A percentile compares a stretch with the other conserved stretches of the same genome.
These are phyloP conservation scores for Magnusiomyces suaveolens DNA, from an alignment of 1,139 yeast species.

Conservation along the genomic window DNA sequence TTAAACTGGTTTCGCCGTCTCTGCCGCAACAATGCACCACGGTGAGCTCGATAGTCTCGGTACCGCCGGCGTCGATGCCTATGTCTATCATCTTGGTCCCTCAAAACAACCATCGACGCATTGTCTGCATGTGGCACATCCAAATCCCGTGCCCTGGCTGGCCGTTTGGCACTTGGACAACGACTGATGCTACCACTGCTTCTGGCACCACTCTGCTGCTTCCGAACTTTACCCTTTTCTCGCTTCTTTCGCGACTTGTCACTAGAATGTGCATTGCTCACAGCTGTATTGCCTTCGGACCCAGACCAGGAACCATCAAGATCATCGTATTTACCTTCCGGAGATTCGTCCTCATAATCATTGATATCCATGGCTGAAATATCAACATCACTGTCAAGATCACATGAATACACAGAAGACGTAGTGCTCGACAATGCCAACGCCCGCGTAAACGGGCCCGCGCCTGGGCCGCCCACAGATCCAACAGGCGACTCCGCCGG, in stretches of 20 bases:
- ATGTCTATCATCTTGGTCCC: constrained; percentile 2
- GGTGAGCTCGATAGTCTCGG: background rate
- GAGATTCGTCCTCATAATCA: background rate
- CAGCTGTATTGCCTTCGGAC: background rate
- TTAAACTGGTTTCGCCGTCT: background rate
- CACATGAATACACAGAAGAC: background rate
- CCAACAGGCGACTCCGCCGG: background rate
- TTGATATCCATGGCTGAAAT: background rate
- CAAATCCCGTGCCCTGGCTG: background rate
- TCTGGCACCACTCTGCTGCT: background rate
- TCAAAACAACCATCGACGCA: constrained; percentile 6
- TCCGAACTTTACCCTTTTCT: background rate
- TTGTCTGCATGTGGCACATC: constrained; percentile 1
- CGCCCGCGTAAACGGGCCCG: background rate
- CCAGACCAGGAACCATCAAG: background rate
- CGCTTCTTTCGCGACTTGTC: background rate
- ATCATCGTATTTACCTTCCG: background rate
- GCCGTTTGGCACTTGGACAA: background rate
- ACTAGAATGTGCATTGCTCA: background rate
- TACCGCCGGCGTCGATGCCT: background rate
- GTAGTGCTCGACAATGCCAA: background rate
- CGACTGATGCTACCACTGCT: background rate
- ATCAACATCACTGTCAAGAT: constrained; percentile 1
- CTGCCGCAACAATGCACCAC: background rate
- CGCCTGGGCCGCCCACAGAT: constrained; percentile 8